These are phyloP conservation scores for Elsinoe perseae DNA, from an alignment of 2,329 filamentous ascomycete genomes.

Conservation along the genomic window DNA sequence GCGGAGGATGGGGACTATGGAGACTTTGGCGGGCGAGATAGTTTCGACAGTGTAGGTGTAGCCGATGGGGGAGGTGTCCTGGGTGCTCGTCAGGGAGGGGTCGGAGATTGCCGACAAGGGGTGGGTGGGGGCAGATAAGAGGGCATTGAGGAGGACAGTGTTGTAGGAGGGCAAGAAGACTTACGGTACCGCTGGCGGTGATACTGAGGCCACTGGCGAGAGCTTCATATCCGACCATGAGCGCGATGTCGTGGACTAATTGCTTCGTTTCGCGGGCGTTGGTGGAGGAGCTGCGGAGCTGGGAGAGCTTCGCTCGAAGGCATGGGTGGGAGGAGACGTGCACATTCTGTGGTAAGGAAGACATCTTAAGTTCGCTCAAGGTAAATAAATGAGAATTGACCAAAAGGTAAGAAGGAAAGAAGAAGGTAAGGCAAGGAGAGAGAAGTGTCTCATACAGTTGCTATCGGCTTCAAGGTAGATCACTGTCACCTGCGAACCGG, in stretches of 20 bases:
- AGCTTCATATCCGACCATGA: conserved; percentile 77
- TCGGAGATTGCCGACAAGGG: conserved; percentile 8
- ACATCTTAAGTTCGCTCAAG: conserved; percentile 23
- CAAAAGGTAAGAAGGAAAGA: background rate
- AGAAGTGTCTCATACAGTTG: conserved; percentile 8
- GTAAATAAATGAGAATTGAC: background rate
- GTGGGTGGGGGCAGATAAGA: background rate
- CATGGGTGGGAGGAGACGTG: conserved; percentile 83
- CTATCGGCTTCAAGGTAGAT: conserved; percentile 3
- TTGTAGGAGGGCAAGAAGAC: conserved; percentile 24
- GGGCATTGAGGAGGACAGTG: conserved; percentile 10
- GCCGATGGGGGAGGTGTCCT: conserved; percentile 74
- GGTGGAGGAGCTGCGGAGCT: conserved; percentile 67
- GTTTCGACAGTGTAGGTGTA: conserved; percentile 62
- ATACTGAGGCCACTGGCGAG: conserved; percentile 56
- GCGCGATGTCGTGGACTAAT: conserved; percentile 76
- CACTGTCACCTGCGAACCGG: conserved; percentile 2
- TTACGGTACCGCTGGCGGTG: conserved; percentile 56
- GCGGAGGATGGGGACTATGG: conserved; percentile 83
- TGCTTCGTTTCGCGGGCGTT: conserved; percentile 68
- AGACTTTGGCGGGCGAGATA: conserved; percentile 59
- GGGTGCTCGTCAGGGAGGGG: conserved; percentile 10
- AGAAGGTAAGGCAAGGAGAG: background rate
- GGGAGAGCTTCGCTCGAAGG: conserved; percentile 78
- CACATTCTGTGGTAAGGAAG: conserved; percentile 45